phyloP scores from a whole-genome alignment of 202 grass and related monocot species.

The Musa balbisiana region DNA sequence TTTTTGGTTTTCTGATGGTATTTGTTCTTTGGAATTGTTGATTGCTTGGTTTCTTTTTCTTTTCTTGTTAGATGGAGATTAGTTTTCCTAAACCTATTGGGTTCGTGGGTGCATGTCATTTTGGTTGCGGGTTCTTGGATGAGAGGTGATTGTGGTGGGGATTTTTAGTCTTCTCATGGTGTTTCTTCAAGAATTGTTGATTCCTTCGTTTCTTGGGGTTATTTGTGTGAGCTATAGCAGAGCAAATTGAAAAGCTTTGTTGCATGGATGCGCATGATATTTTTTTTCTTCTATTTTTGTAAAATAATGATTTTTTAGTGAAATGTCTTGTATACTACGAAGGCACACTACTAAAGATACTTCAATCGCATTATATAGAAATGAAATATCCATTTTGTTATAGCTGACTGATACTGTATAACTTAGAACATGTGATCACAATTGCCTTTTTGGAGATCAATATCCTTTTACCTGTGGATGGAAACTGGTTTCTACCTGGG shows the following conservation, averaged over 20 bases:
- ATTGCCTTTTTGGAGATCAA: conserved; percentile 8
- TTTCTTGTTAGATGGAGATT: neutral
- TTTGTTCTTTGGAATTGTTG: neutral
- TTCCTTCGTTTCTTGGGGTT: neutral
- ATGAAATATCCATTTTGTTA: neutral
- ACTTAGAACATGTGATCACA: neutral
- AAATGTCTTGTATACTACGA: neutral
- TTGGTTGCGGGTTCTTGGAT: neutral
- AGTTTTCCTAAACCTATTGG: too few relatives aligned
- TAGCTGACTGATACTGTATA: neutral
- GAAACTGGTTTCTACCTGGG: neutral
- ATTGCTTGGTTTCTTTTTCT: neutral
- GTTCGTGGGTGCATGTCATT: too few relatives aligned
- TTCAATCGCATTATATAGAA: neutral
- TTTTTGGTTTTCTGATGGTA: neutral
- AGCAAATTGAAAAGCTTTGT: neutral
- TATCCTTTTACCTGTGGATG: neutral
- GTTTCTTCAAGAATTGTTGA: neutral
- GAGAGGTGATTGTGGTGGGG: neutral
- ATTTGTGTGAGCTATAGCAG: neutral
- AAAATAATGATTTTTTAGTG: neutral
- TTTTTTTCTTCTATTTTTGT: neutral
- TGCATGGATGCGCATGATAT: too few relatives aligned
- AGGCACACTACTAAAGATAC: too few relatives aligned
- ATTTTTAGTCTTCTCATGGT: neutral